A percentile compares a stretch with the other conserved stretches of the same genome.
Evolutionary conservation across 805 yeast species (phyloP).

Genomic region (Candida methanosorbosa): DNA sequence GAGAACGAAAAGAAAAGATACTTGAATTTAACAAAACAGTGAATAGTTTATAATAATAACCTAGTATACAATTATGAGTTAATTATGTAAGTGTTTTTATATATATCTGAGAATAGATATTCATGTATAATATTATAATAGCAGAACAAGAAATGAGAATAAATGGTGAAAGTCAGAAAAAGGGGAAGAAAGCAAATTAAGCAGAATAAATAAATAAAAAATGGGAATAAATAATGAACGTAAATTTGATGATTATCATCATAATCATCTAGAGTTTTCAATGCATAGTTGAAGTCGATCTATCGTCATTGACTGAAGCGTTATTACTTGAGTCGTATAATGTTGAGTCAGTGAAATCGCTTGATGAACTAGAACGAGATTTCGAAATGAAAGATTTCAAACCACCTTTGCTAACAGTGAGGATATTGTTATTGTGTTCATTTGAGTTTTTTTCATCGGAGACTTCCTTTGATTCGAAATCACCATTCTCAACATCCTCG

Average conservation of each 20-base stretch:
- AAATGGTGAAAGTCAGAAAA: background rate
- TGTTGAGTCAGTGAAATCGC: constrained; percentile 13
- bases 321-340: background rate
- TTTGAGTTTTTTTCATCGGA: background rate
- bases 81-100: too few relatives aligned
- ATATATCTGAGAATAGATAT: too few relatives aligned
- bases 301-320: background rate
- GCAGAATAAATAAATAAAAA: background rate
- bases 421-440: constrained; percentile 12
- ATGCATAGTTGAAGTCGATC: too few relatives aligned
- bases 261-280: too few relatives aligned
- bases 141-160: background rate
- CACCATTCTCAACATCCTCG: constrained; percentile 5
- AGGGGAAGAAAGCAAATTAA: background rate
- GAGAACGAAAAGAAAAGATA: constrained; percentile 26
- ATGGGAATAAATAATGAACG: background rate
- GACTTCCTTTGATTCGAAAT: constrained; percentile 1
- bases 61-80: too few relatives aligned
- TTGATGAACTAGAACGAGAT: constrained; percentile 10
- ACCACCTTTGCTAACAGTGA: constrained; percentile 6
- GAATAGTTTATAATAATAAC: too few relatives aligned
- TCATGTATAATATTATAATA: too few relatives aligned
- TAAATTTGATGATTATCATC: too few relatives aligned
- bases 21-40: too few relatives aligned
- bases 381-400: constrained; percentile 7